Evolutionary conservation across 2,329 filamentous ascomycete species (phyloP), one percentile per base, ranked within the genome.

Genomic region (Claviceps cyperi): DNA sequence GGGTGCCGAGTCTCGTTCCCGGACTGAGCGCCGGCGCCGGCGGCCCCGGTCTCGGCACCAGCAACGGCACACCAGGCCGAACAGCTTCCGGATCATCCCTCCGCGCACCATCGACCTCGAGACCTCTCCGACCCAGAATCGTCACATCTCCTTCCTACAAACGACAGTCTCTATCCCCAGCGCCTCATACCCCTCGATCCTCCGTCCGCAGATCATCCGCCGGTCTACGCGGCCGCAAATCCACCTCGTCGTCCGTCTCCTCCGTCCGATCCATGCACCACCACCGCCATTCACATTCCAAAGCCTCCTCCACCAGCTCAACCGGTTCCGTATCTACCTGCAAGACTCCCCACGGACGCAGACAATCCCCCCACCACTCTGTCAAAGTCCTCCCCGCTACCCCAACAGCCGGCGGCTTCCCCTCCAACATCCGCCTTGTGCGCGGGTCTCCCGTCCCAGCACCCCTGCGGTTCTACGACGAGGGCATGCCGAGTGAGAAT

Each of bases 311-410:
- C 0, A 92, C 89, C 1, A 95, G 89, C 43, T 95, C 85, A 5
- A 84, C 83, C 52, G 83, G 81, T 21, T 83, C 84, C 0, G 81
- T 84, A 4, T 82, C 83, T 0, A 79, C 80, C 17, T 84, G 84
- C 37, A 84, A 82, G 60, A 83, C 78, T 15, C 80, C 78, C 1
- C 69, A 79, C 47, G 76, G 76, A 43, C 69, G 77, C 37, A 77
- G 77, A 14, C 80, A 86, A 22, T 90, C 84, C 3, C 91, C 92
- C 1, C 89, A 96, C 63, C 80, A 87, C 57, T 94, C 87, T 0
- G 84, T 97, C 59, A 97, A 97, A 68, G 85, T 97, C n/a, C 78
- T 97, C 2, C 91, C 92, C 1, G 86, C 87, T 0, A 95, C 90
- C 0, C 91, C 91, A 0, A 90, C 84, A 0, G 69, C 77, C 2